phyloP scores from a whole-genome alignment of 139 green algal genomes.

The Raphidocelis subcapitata region DNA sequence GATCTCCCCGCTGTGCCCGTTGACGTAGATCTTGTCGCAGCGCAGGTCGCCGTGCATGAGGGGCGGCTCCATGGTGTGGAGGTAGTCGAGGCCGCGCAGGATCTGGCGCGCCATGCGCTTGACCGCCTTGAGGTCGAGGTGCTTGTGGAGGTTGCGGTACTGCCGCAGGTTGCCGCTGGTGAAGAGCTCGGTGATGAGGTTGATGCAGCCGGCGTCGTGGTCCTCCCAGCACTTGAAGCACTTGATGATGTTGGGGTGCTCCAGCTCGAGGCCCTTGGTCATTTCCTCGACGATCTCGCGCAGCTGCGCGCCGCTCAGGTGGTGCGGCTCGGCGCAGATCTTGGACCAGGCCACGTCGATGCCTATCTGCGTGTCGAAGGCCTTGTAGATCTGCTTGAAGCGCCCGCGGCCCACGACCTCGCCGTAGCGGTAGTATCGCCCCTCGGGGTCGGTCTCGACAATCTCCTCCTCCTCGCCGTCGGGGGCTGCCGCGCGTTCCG shows the following conservation, averaged over 20 bases:
- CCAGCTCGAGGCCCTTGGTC: slow-evolving; percentile 72
- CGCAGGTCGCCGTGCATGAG: slow-evolving; percentile 96
- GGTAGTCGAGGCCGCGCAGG: slow-evolving; percentile 81
- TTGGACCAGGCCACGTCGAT: slow-evolving; percentile 94
- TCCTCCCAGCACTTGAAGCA: slow-evolving; percentile 85
- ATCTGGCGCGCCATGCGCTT: slow-evolving; percentile 91
- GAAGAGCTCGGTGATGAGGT: slow-evolving; percentile 95
- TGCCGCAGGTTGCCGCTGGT: slow-evolving; percentile 88
- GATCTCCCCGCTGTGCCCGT: slow-evolving; percentile 89
- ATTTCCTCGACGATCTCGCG: slow-evolving; percentile 72
- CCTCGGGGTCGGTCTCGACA: slow-evolving; percentile 48
- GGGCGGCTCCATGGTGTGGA: slow-evolving; percentile 84
- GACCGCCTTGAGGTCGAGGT: slow-evolving; percentile 82
- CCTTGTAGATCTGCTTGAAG: slow-evolving; percentile 85
- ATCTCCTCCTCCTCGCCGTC: slow-evolving; percentile 49
- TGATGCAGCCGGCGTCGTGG: slow-evolving; percentile 69
- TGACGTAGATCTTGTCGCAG: slow-evolving; percentile 95
- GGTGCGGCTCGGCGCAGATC: slow-evolving; percentile 56
- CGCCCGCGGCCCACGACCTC: slow-evolving; percentile 70
- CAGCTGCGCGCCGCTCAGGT: slow-evolving; percentile 70
- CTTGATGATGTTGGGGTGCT: slow-evolving; percentile 91
- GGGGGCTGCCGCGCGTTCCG: background rate
- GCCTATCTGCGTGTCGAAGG: slow-evolving; percentile 81
- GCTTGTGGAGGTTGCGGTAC: slow-evolving; percentile 79
- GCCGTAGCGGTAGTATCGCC: slow-evolving; percentile 75